Evolutionary conservation across 352 stramenopile species (phyloP).

Genomic region (Pythium plurisporium): DNA sequence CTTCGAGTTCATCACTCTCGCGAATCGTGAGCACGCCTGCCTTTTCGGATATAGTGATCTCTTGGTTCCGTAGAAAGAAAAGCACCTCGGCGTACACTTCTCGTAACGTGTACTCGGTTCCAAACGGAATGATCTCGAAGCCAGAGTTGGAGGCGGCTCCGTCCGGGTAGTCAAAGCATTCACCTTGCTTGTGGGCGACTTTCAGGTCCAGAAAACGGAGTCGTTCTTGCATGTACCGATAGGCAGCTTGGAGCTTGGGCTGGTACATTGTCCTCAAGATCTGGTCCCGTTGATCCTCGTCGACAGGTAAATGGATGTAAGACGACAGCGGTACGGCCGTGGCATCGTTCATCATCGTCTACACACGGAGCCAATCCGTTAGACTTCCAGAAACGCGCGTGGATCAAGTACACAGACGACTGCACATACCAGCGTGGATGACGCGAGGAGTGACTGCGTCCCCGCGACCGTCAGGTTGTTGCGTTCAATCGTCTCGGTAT

Average conservation of each 20-base stretch:
- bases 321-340: background rate
- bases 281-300: background rate
- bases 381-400: no score
- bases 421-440: background rate
- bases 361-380: no score
- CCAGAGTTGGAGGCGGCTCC: background rate
- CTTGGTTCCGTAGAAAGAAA: constrained; percentile 3
- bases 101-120: background rate
- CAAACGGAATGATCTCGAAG: constrained; percentile 8
- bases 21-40: constrained; percentile 5
- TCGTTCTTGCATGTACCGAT: background rate
- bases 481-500: background rate
- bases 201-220: constrained; percentile 1
- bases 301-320: constrained; percentile 13
- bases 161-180: constrained; percentile 2
- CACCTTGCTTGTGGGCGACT: background rate
- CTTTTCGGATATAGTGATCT: constrained; percentile 14
- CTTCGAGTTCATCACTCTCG: constrained; percentile 9
- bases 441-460: constrained; percentile 14
- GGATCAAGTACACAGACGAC: background rate
- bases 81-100: constrained; percentile 14
- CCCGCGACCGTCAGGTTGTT: constrained; percentile 14
- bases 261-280: background rate
- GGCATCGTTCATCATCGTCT: background rate
- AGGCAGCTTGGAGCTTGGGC: background rate